Percentiles rank a stretch among this genome's conserved stretches.
These are phyloP conservation scores for Cytospora mali DNA, from an alignment of 2,329 filamentous ascomycete genomes.

Conservation along the genomic window DNA sequence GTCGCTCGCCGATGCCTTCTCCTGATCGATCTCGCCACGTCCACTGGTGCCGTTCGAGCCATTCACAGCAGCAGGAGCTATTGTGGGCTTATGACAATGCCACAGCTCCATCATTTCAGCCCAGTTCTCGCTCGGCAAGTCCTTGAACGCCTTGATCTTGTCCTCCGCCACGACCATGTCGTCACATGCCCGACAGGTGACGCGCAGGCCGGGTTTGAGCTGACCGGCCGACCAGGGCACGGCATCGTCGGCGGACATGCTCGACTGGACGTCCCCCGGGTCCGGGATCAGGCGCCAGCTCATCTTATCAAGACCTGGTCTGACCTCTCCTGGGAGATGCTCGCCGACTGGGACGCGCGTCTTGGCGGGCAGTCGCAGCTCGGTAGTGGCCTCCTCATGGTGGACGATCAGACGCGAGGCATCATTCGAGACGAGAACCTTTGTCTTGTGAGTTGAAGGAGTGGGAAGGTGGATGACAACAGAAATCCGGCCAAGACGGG, in stretches of 20 bases:
- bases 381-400: slow-evolving; percentile 45
- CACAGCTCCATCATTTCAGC: slow-evolving; percentile 99
- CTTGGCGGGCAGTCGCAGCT: slow-evolving; percentile 47
- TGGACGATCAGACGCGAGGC: slow-evolving; percentile 50
- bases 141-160: slow-evolving; percentile 67
- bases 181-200: slow-evolving; percentile 27
- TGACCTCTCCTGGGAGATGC: slow-evolving; percentile 39
- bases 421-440: slow-evolving; percentile 47
- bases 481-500: slow-evolving; percentile 66
- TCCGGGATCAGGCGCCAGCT: slow-evolving; percentile 26
- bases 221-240: slow-evolving; percentile 25
- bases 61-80: neutral
- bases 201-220: slow-evolving; percentile 11
- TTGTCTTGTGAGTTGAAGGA: slow-evolving; percentile 46
- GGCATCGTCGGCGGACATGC: slow-evolving; percentile 41
- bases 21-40: slow-evolving; percentile 21
- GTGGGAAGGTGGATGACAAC: slow-evolving; percentile 56
- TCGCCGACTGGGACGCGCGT: slow-evolving; percentile 35
- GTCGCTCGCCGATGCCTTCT: slow-evolving; percentile 44
- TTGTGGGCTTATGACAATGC: slow-evolving; percentile 90
- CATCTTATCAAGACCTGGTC: slow-evolving; percentile 39
- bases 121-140: slow-evolving; percentile 95
- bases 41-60: slow-evolving; percentile 34
- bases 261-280: slow-evolving; percentile 33
- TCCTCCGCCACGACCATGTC: slow-evolving; percentile 34